Conservation (phyloP, 1,284 basidiomycete species). For the Leccinum huronense region DNA sequence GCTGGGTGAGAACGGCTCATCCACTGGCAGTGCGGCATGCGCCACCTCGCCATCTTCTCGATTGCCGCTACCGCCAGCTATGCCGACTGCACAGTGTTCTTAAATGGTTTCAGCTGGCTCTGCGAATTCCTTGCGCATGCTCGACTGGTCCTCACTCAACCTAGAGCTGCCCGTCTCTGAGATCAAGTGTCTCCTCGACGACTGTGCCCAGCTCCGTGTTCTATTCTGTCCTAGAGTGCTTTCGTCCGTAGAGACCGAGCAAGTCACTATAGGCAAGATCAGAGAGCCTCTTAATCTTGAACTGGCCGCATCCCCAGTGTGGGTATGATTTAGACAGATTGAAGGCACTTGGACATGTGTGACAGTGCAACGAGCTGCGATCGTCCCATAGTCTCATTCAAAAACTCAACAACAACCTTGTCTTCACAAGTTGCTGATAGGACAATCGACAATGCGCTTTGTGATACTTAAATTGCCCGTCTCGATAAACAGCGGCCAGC, state of each 20-base stretch:
- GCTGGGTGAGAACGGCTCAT: too few species aligned
- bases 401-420: not conserved
- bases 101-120: not conserved
- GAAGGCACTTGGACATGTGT: not conserved
- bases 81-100: too few species aligned
- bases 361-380: not conserved
- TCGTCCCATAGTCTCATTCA: not conserved
- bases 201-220: conserved; percentile 22
- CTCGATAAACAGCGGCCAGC: not conserved
- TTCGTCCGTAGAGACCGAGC: conserved; percentile 13
- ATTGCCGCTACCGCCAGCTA: too few species aligned
- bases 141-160: not conserved
- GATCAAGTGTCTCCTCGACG: conserved; percentile 12
- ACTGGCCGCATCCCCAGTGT: not conserved
- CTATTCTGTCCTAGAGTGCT: conserved; percentile 15
- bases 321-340: too few species aligned
- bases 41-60: too few species aligned
- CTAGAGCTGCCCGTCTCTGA: not conserved
- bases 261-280: not conserved
- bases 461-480: not conserved
- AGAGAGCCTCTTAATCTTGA: too few species aligned
- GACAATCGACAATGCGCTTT: not conserved
- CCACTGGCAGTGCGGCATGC: too few species aligned
- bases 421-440: too few species aligned
- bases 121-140: too few species aligned